Base-by-base conservation (phyloP, 2,329 filamentous ascomycete genomes). In the Beauveria sp. region DNA sequence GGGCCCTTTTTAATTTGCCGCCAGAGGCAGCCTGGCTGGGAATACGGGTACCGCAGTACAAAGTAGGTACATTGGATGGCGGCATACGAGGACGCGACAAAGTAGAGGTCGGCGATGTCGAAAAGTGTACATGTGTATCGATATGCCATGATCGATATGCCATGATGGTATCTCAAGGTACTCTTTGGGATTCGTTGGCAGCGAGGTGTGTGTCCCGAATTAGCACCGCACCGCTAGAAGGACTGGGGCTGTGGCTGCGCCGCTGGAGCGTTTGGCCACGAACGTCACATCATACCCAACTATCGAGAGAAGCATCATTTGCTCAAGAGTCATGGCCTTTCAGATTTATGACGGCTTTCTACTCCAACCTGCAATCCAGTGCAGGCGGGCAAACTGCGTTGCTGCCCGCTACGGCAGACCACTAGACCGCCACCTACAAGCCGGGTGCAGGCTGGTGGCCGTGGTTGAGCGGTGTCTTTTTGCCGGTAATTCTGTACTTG, bases 121-220 rank as follows among this genome's bases (percentile, higher is more conserved):
- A 26, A 2, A 24, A 22, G 46, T 50, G 46, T 51, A 58, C 34
- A 3, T 47, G 44, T 24, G 22, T 43, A 9, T 8, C 14, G 8
- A 14, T 20, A 3, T 37, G 34, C 34, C 34, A 37, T 14, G 34
- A 37, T 37, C 12, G 34, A 37, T 37, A 37, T 37, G 34, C 34
- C 34, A 14, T 37, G 30, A 16, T 22, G 24, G 9, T 16, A 48
- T 40, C 24, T 24, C 24, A 24, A 48, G 24, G 46, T 24, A 24
- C 28, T 24, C 18, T 40, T 53, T 22, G 12, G 52, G 52, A 43
- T 55, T 43, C 28, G 22, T 20, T 14, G 8, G 24, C 50, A 37
- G 46, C 46, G 55, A 51, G 47, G 55, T 58, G 55, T 59, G 56
- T 59, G 56, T 59, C 56, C 56, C 56, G 48, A 59, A 59, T 59